These are phyloP conservation scores for Moniliella sp. DNA, from an alignment of 1,284 basidiomycete genomes.

Conservation along the genomic window DNA sequence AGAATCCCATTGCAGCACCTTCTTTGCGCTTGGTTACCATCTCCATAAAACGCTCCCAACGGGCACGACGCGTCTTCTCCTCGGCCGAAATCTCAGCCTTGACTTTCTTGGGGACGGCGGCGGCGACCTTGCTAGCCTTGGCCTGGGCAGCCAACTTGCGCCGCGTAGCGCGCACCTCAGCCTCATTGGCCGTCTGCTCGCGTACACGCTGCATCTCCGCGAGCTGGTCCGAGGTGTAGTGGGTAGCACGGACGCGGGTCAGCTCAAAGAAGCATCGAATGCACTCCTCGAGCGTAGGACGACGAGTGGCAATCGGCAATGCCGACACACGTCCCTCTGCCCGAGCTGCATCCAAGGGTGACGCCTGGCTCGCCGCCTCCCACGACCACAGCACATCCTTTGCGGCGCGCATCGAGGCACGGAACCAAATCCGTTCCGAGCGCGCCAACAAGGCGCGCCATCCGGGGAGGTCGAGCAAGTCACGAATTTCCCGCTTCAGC, in stretches of 20 bases:
- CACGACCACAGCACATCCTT: constrained; percentile 28
- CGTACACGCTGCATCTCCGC: constrained; percentile 37
- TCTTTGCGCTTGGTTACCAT: constrained; percentile 68
- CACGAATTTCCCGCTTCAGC: constrained; percentile 52
- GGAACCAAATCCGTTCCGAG: constrained; percentile 26
- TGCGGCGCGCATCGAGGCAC: constrained; percentile 19
- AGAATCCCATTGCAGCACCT: constrained; percentile 57
- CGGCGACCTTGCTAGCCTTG: not conserved
- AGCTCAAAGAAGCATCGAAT: constrained; percentile 69
- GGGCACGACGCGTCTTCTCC: constrained; percentile 42
- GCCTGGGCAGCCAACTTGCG: constrained; percentile 3
- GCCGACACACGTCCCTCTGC: constrained; percentile 32
- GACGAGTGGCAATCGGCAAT: constrained; percentile 20
- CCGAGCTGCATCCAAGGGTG: constrained; percentile 23
- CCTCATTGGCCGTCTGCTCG: constrained; percentile 9
- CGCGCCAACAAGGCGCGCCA: constrained; percentile 22
- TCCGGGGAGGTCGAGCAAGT: constrained; percentile 8
- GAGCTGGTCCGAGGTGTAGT: constrained; percentile 63
- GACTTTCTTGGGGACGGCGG: not conserved
- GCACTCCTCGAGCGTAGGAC: constrained; percentile 70
- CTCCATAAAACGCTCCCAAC: constrained; percentile 58
- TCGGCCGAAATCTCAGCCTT: not conserved
- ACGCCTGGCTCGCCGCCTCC: constrained; percentile 9
- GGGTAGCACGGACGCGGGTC: constrained; percentile 60
- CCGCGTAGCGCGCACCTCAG: constrained; percentile 10